Evolutionary conservation across 2,329 filamentous ascomycete species (phyloP).

Genomic region (Leptosphaerulina australis): DNA sequence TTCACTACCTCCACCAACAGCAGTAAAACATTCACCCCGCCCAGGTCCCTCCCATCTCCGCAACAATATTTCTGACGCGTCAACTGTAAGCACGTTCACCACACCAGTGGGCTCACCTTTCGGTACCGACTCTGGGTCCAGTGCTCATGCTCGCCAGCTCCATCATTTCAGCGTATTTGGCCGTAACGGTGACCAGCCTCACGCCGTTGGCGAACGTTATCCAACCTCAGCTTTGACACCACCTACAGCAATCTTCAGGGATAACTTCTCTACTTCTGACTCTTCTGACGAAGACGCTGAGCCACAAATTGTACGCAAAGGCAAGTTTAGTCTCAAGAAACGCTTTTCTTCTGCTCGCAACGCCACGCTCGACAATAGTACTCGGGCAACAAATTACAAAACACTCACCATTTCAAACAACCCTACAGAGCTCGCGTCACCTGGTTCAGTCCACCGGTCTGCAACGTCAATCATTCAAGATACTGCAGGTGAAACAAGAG

Average conservation of each 20-base stretch:
- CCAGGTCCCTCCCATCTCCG: slow-evolving; percentile 41
- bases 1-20: slow-evolving; percentile 47
- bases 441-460: slow-evolving; percentile 20
- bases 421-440: slow-evolving; percentile 21
- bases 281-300: slow-evolving; percentile 37
- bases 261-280: slow-evolving; percentile 33
- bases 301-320: slow-evolving; percentile 29
- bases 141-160: slow-evolving; percentile 23
- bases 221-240: slow-evolving; percentile 55
- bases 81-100: slow-evolving; percentile 30
- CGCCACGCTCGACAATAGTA: slow-evolving; percentile 18
- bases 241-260: slow-evolving; percentile 42
- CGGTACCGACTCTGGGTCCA: slow-evolving; percentile 19
- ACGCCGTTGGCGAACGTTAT: slow-evolving; percentile 56
- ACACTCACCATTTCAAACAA: slow-evolving; percentile 3
- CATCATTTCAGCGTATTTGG: slow-evolving; percentile 32
- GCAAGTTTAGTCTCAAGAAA: slow-evolving; percentile 29
- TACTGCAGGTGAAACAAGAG: slow-evolving; percentile 24
- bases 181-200: slow-evolving; percentile 33
- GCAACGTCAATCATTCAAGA: slow-evolving; percentile 27
- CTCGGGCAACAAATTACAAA: slow-evolving; percentile 22
- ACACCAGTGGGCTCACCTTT: slow-evolving; percentile 25
- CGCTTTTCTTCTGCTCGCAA: slow-evolving; percentile 33
- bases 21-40: slow-evolving; percentile 35
- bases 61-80: slow-evolving; percentile 36